A percentile compares a stretch with the other conserved stretches of the same genome.
Conservation (phyloP, 208 protist genomes). For the Crithidia bombi region DNA sequence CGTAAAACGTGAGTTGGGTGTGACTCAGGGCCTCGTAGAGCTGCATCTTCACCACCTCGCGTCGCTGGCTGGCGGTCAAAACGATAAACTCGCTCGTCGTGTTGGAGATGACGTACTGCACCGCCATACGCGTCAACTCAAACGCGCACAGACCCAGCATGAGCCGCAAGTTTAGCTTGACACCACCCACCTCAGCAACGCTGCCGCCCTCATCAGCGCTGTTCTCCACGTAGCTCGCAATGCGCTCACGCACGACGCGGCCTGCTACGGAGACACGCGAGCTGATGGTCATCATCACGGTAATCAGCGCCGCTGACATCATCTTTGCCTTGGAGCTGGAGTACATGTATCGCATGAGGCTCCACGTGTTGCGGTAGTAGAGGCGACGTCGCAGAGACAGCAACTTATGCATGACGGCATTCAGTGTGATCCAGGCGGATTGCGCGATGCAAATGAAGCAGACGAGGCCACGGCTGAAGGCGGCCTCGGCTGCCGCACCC, state of each 20-base stretch:
- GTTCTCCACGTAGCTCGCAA: conserved; percentile 30
- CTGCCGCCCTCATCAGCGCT: neutral
- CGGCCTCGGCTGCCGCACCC: conserved; percentile 14
- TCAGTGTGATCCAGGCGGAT: conserved; percentile 42
- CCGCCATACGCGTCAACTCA: conserved; percentile 50
- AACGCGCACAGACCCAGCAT: conserved; percentile 42
- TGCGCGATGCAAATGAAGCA: conserved; percentile 34
- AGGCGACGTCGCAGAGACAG: conserved; percentile 30
- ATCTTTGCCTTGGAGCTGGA: conserved; percentile 42
- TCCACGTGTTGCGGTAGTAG: conserved; percentile 48
- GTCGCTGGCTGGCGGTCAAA: conserved; percentile 41
- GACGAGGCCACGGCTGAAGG: conserved; percentile 24
- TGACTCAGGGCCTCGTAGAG: conserved; percentile 65
- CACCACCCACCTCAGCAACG: neutral
- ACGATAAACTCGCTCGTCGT: conserved; percentile 55
- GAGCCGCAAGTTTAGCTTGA: conserved; percentile 10
- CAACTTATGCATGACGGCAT: conserved; percentile 34
- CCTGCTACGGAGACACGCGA: conserved; percentile 46
- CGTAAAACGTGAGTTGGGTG: conserved; percentile 66
- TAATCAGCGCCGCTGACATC: conserved; percentile 45
- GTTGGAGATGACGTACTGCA: conserved; percentile 42
- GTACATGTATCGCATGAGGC: conserved; percentile 55
- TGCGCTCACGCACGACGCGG: conserved; percentile 39
- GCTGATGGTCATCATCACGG: conserved; percentile 48
- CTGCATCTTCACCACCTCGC: conserved; percentile 54